Evolutionary conservation across 2,329 filamentous ascomycete genomes (phyloP).

Genomic region (Fusarium nisikadoi): DNA sequence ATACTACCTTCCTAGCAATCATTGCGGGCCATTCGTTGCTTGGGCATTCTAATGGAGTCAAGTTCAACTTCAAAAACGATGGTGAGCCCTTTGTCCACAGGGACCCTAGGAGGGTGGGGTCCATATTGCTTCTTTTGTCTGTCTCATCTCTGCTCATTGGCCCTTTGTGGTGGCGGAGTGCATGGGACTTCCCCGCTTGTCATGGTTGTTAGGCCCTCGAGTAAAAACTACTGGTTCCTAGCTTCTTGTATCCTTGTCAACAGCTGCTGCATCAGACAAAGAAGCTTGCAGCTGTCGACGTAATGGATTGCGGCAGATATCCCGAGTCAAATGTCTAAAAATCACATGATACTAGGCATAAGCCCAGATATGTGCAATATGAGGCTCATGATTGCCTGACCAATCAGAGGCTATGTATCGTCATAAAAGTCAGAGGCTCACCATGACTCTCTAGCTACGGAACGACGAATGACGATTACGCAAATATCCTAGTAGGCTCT

Average conservation of each 20-base stretch:
- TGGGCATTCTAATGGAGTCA: neutral
- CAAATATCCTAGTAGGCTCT: neutral
- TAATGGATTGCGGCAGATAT: conserved; percentile 7
- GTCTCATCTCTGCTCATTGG: conserved; percentile 36
- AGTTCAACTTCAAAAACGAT: neutral
- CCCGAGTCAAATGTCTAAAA: neutral
- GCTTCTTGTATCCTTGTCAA: conserved; percentile 4
- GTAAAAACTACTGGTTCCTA: neutral
- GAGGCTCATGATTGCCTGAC: neutral
- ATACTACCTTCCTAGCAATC: neutral
- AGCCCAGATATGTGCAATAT: neutral
- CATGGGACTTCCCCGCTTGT: conserved; percentile 29
- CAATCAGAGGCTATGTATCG: neutral
- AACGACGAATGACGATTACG: neutral
- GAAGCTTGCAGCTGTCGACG: conserved; percentile 19
- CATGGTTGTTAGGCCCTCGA: conserved; percentile 4
- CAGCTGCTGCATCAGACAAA: neutral
- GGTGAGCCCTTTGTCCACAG: conserved; percentile 18
- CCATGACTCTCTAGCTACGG: neutral
- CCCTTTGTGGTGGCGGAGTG: conserved; percentile 6
- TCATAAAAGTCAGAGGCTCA: neutral
- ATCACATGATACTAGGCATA: neutral
- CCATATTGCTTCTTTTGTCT: conserved; percentile 46
- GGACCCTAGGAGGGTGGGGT: conserved; percentile 29
- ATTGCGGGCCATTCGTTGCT: neutral